Base-by-base conservation (phyloP, 208 protist species). In the Acanthamoeba culbertsoni region DNA sequence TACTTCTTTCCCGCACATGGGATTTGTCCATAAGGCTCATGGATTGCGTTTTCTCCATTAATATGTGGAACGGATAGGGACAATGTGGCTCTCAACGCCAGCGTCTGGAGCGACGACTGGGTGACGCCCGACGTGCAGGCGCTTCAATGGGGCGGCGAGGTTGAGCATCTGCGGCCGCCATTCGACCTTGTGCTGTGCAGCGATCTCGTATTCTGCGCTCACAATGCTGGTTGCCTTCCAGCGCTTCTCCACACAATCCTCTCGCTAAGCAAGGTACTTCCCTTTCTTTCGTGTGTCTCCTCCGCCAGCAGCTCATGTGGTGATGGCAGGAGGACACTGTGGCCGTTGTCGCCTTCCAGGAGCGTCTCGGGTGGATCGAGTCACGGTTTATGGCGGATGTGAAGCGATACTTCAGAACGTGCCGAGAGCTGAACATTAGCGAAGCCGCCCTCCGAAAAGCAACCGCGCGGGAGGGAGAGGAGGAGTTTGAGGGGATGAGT, bases 401-500 rank as follows among this genome's bases (percentile, higher is more conserved):
- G 14, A 33, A 33, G 28, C 75, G 42, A 20, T 33, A 86, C 75
- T 86, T 86, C 20, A 31, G 75, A 5, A 23, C 6, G 31, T 73
- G 63, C 18, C 63, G 63, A 31, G 63, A 73, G 63, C 35, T 73
- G 63, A 37, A 37, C 26, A 28, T 73, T 20, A 73, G 63, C 63
- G 63, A 73, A 16, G 63, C 31, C 35, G 63, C 16, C 16, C 63
- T 73, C 75, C 46, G 42, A 20, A 14, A n/a, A 18, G 75, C 75
- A 3, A 59, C 75, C 14, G 75, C 75, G 28, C 63, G 75, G 20
- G 75, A 86, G 75, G 46, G 75, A 2, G 75, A 86, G 26, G 75
- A 86, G 75, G 75, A 86, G 75, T 86, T 59, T 45, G 75, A 48
- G 42, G 75, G 75, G 43, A 86, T 86, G 75, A 57, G 45, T 45